Percentiles rank a stretch among this genome's conserved stretches.
These are phyloP conservation scores for Schizosaccharomyces lindneri DNA, from an alignment of 805 yeast species.

Conservation along the genomic window DNA sequence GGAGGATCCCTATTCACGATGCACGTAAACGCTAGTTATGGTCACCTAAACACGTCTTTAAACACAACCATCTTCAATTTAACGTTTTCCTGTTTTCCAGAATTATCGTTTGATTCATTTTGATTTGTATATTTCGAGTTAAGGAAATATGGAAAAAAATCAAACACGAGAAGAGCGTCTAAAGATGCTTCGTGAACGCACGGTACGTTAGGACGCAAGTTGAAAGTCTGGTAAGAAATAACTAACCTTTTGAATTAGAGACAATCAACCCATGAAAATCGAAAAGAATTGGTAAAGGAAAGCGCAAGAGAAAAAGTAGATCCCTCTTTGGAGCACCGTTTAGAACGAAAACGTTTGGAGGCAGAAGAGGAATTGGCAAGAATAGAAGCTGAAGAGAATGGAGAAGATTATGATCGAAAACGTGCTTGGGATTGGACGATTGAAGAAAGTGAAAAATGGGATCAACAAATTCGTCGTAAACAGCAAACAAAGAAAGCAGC, in stretches of 20 bases:
- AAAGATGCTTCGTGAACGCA: not conserved
- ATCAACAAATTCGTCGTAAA: constrained; percentile 16
- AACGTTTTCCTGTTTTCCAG: too few species aligned
- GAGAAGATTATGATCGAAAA: constrained; percentile 20
- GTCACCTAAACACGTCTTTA: too few species aligned
- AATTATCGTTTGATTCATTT: too few species aligned
- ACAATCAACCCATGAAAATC: constrained; percentile 7
- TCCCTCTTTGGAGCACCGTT: constrained; percentile 6
- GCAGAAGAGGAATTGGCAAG: constrained; percentile 19
- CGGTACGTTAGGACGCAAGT: not conserved
- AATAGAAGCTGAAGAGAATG: constrained; percentile 16
- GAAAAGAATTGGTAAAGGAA: constrained; percentile 8
- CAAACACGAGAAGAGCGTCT: not conserved
- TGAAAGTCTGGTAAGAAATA: not conserved
- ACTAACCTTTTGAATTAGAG: constrained; percentile 2
- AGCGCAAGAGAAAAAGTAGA: constrained; percentile 7
- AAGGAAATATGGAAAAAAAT: too few species aligned
- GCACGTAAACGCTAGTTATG: too few species aligned
- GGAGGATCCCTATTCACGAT: too few species aligned
- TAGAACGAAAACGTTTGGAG: constrained; percentile 13
- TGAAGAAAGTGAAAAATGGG: constrained; percentile 44
- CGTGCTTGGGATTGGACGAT: constrained; percentile 32
- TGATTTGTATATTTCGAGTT: not conserved
- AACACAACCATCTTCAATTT: too few species aligned
- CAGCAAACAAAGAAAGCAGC: constrained; percentile 12